Conservation (phyloP, 2,329 filamentous ascomycete species). For the Seiridium cupressi region DNA sequence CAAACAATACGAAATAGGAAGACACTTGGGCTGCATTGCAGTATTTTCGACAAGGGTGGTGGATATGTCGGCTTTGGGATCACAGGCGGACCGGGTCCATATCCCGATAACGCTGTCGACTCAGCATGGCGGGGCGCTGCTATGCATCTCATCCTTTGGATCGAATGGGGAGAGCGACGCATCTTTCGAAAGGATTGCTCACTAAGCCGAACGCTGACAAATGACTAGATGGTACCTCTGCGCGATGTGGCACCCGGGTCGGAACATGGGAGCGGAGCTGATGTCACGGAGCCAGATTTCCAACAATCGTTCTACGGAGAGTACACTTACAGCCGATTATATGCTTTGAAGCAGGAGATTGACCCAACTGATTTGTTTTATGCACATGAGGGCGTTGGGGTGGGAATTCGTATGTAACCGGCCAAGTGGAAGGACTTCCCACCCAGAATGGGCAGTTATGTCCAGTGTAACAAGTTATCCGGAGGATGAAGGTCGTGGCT, state of each 20-base stretch:
- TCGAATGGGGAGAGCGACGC: too few relatives aligned
- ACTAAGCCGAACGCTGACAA: too few relatives aligned
- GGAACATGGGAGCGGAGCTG: not conserved
- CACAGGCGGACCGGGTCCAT: not conserved
- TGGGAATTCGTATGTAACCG: not conserved
- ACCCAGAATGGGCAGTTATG: not conserved
- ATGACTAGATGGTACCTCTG: too few relatives aligned
- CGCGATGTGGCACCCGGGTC: too few relatives aligned
- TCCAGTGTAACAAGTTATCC: not conserved
- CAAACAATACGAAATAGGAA: not conserved
- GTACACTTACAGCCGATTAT: not conserved
- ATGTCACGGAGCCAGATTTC: not conserved
- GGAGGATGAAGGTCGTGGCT: too few relatives aligned
- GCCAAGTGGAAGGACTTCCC: not conserved
- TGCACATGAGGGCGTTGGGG: not conserved
- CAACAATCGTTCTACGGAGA: not conserved
- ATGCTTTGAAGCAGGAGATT: not conserved
- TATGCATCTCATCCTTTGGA: not conserved
- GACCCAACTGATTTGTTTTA: not conserved
- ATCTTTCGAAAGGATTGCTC: too few relatives aligned
- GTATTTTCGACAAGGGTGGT: not conserved
- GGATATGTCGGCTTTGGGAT: not conserved
- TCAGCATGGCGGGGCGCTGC: not conserved
- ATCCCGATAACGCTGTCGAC: not conserved
- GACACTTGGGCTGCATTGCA: not conserved